Conservation (phyloP, 2,329 filamentous ascomycete species). For the Venturiaceae sp. region DNA sequence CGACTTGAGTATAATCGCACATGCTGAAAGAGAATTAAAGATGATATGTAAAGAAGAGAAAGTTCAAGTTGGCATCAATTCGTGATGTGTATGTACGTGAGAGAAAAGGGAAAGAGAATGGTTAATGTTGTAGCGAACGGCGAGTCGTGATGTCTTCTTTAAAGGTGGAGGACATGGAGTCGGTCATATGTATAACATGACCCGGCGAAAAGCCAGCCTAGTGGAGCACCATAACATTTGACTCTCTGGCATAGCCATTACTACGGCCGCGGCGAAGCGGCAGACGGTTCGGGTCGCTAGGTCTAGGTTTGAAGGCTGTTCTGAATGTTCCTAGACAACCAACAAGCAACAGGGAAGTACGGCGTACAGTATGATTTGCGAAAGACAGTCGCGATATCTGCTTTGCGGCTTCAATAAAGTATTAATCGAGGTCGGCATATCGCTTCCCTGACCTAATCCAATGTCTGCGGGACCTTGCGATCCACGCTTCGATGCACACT, state of each 20-base stretch:
- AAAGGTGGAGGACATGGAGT: background rate
- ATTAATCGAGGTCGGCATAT: background rate
- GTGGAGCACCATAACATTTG: background rate
- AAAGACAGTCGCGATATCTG: background rate
- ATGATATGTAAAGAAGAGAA: background rate
- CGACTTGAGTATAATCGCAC: slow-evolving; percentile 52
- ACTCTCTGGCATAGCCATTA: background rate
- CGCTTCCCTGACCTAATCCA: background rate
- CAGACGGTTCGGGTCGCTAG: background rate
- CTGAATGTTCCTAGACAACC: background rate
- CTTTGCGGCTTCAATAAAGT: background rate
- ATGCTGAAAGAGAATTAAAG: slow-evolving; percentile 24
- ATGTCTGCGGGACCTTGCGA: background rate
- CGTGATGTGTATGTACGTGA: background rate
- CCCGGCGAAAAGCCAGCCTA: background rate
- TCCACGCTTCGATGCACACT: background rate
- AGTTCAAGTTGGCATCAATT: background rate
- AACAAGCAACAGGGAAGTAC: background rate
- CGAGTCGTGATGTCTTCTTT: no score
- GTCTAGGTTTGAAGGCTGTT: background rate
- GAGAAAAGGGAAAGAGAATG: background rate
- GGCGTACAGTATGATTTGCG: background rate
- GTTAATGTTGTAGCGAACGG: background rate
- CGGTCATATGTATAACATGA: background rate
- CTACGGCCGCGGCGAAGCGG: background rate